phyloP scores from a whole-genome alignment of 805 yeast genomes.

The Candida parachauliodes region DNA sequence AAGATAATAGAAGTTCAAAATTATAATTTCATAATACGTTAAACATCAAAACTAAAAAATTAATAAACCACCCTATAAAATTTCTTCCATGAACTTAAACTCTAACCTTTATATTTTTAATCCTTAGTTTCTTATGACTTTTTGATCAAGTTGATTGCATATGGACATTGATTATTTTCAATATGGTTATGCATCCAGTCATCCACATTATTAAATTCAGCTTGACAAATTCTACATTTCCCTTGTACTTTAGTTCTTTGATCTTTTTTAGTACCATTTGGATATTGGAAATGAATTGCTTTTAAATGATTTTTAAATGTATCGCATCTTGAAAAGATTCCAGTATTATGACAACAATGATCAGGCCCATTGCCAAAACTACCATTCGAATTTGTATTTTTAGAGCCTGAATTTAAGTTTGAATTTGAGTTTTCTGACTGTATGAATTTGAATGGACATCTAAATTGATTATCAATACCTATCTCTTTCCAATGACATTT shows the following conservation, averaged over 20 bases:
- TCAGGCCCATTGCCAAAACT: constrained; percentile 13
- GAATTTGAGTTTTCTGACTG: constrained; percentile 12
- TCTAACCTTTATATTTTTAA: background rate
- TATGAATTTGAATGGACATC: constrained; percentile 66
- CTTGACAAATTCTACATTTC: constrained; percentile 72
- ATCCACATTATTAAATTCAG: constrained; percentile 63
- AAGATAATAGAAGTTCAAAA: too few relatives aligned
- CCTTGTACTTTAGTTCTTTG: constrained; percentile 70
- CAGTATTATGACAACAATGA: constrained; percentile 72
- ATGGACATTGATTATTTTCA: constrained; percentile 44
- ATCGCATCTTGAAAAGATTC: constrained; percentile 85
- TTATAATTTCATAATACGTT: background rate
- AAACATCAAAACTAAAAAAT: background rate
- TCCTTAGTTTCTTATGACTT: constrained; percentile 3
- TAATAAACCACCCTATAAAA: too few relatives aligned
- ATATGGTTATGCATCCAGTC: constrained; percentile 78
- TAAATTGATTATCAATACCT: constrained; percentile 64
- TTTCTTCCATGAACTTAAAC: too few relatives aligned
- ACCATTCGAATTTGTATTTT: too few relatives aligned
- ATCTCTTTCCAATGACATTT: constrained; percentile 82
- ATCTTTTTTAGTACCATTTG: constrained; percentile 78
- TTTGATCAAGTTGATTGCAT: constrained; percentile 9
- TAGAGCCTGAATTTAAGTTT: background rate
- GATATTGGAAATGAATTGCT: constrained; percentile 86
- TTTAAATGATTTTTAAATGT: constrained; percentile 88